phyloP scores from a whole-genome alignment of 768 basidiomycete genomes.

The Hysterangium stoloniferum region DNA sequence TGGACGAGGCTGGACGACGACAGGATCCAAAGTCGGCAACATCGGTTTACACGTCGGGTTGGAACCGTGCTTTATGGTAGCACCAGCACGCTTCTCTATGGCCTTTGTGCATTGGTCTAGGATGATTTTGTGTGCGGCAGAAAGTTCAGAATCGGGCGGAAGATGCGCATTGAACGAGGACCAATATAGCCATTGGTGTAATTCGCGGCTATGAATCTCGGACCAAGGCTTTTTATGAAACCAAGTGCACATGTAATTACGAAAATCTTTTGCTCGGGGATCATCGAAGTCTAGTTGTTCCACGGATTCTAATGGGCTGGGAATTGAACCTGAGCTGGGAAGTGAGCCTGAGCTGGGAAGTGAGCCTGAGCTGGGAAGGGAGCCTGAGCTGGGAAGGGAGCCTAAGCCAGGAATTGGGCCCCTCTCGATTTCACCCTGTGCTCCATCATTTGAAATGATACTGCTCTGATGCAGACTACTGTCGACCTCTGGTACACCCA shows the following conservation, averaged over 20 bases:
- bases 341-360: too few species aligned
- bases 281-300: conserved; percentile 52
- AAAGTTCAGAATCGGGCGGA: conserved; percentile 42
- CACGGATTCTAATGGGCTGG: conserved; percentile 52
- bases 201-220: conserved; percentile 50
- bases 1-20: conserved; percentile 64
- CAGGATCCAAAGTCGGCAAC: conserved; percentile 70
- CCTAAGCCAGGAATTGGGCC: conserved; percentile 37
- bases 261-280: conserved; percentile 66
- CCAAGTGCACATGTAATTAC: conserved; percentile 56
- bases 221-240: conserved; percentile 74
- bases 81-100: conserved; percentile 67
- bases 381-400: too few species aligned
- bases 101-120: conserved; percentile 55
- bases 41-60: conserved; percentile 46
- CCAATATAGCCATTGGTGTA: conserved; percentile 79
- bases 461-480: conserved; percentile 25
- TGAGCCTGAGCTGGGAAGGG: too few species aligned
- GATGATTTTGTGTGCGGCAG: conserved; percentile 33
- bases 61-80: conserved; percentile 51
- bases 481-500: conserved; percentile 26
- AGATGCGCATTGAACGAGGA: conserved; percentile 64
- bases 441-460: conserved; percentile 47
- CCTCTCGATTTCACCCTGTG: conserved; percentile 39
- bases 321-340: too few species aligned